Percentiles rank a stretch among this genome's conserved stretches.
These are phyloP conservation scores for Paspalum vaginatum DNA, from an alignment of 176 grass and related monocot genomes.

Conservation along the genomic window DNA sequence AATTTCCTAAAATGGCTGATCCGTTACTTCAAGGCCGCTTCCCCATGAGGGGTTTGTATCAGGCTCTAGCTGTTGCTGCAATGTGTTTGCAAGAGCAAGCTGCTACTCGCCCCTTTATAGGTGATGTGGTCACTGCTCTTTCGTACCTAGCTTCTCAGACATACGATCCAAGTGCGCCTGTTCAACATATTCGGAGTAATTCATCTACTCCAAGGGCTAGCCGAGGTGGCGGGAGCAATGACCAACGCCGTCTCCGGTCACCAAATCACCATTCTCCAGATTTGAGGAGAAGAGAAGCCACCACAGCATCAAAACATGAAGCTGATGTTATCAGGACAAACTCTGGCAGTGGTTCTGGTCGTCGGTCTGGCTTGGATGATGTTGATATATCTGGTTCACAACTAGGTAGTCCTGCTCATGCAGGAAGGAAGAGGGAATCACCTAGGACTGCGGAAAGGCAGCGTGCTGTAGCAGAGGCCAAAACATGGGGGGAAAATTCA, in stretches of 20 bases:
- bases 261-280: constrained; percentile 73
- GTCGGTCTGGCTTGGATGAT: constrained; percentile 64
- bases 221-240: constrained; percentile 30
- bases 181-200: constrained; percentile 55
- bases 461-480: constrained; percentile 72
- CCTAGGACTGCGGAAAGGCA: constrained; percentile 61
- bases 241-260: constrained; percentile 61
- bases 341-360: constrained; percentile 67
- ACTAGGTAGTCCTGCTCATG: constrained; percentile 59
- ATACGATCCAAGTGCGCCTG: constrained; percentile 67
- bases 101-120: constrained; percentile 91
- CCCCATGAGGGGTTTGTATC: constrained; percentile 93
- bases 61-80: constrained; percentile 93
- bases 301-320: constrained; percentile 32
- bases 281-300: constrained; percentile 56
- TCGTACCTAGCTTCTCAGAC: constrained; percentile 97
- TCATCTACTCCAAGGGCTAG: constrained; percentile 67
- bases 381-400: constrained; percentile 52
- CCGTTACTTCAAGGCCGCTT: constrained; percentile 71
- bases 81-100: constrained; percentile 99
- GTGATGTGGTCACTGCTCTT: constrained; percentile 96
- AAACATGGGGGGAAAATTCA: constrained; percentile 75
- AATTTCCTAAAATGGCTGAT: constrained; percentile 97
- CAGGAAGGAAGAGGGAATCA: constrained; percentile 49
- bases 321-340: constrained; percentile 53